Percentiles rank a stretch among this genome's conserved stretches.
phyloP scores from a whole-genome alignment of 306 rosid species.

The Erythrophleum fordii region DNA sequence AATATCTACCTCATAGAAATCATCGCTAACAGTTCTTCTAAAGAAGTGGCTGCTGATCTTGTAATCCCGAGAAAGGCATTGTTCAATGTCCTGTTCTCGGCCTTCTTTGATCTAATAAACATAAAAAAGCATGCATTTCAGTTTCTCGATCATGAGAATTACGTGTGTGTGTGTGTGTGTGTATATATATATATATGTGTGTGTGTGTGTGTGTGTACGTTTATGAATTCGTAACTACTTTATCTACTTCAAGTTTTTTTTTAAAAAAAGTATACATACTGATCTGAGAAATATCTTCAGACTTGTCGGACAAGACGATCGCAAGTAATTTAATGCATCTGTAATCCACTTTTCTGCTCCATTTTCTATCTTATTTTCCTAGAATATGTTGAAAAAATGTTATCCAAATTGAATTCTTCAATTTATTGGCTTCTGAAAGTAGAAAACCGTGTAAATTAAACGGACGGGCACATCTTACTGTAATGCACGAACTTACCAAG shows the following conservation, averaged over 20 bases:
- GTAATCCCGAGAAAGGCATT: conserved; percentile 31
- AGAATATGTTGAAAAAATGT: not conserved
- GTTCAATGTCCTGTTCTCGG: conserved; percentile 8
- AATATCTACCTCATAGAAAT: conserved; percentile 28
- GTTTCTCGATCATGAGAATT: too few relatives aligned
- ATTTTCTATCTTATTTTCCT: conserved; percentile 35
- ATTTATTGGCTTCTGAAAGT: too few relatives aligned
- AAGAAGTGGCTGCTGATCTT: conserved; percentile 5
- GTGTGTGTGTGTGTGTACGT: too few relatives aligned
- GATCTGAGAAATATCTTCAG: conserved; percentile 38
- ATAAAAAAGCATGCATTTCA: not conserved
- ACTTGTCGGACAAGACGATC: conserved; percentile 11
- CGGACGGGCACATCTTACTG: not conserved
- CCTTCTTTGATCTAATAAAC: conserved; percentile 25
- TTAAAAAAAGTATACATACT: conserved; percentile 6
- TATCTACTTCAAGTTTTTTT: too few relatives aligned
- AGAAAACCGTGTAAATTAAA: too few relatives aligned
- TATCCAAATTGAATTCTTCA: not conserved
- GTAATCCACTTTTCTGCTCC: conserved; percentile 35
- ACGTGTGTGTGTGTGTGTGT: too few relatives aligned
- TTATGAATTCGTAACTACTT: too few relatives aligned
- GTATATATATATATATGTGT: too few relatives aligned
- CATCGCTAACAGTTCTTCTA: not conserved
- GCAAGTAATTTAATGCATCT: conserved; percentile 26
- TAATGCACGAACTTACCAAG: conserved; percentile 22